A percentile compares a stretch with the other conserved stretches of the same genome.
Evolutionary conservation across 2,329 filamentous ascomycete species (phyloP).

Genomic region (Calonectria naviculata): DNA sequence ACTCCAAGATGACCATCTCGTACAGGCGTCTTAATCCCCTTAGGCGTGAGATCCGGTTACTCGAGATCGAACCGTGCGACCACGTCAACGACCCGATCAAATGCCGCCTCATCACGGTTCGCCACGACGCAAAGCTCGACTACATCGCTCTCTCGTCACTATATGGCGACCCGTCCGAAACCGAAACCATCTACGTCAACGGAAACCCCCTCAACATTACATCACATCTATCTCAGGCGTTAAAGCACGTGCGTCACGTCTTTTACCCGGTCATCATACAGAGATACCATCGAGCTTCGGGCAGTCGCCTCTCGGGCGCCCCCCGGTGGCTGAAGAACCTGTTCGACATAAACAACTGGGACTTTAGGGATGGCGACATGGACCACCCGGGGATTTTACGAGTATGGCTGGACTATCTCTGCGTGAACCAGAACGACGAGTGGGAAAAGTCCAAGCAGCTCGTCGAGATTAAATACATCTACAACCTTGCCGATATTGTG

Average conservation of each 20-base stretch:
- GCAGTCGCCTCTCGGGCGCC: slow-evolving; percentile 15
- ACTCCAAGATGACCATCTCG: slow-evolving; percentile 2
- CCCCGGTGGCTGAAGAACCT: slow-evolving; percentile 27
- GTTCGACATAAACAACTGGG: background rate
- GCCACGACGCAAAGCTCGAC: slow-evolving; percentile 38
- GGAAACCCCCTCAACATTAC: slow-evolving; percentile 41
- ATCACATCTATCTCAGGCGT: slow-evolving; percentile 41
- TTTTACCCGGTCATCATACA: slow-evolving; percentile 42
- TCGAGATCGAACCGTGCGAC: slow-evolving; percentile 44
- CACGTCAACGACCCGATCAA: slow-evolving; percentile 43
- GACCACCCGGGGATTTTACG: slow-evolving; percentile 31
- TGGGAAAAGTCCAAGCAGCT: slow-evolving; percentile 41
- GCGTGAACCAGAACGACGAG: slow-evolving; percentile 41
- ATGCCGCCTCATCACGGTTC: slow-evolving; percentile 46
- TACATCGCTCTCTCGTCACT: slow-evolving; percentile 46
- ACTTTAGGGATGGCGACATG: slow-evolving; percentile 25
- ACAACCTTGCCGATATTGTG: slow-evolving; percentile 44
- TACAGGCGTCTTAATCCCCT: slow-evolving; percentile 25
- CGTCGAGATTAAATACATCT: slow-evolving; percentile 42
- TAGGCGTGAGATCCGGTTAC: slow-evolving; percentile 44
- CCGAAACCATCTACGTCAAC: slow-evolving; percentile 45
- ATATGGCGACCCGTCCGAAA: slow-evolving; percentile 41
- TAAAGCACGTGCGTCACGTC: slow-evolving; percentile 46
- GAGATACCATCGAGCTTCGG: slow-evolving; percentile 30
- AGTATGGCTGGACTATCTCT: slow-evolving; percentile 46